Evolutionary conservation across 345 rosid genomes (phyloP), one percentile per base, ranked within the genome.

Genomic region (Sisymbrium irio): DNA sequence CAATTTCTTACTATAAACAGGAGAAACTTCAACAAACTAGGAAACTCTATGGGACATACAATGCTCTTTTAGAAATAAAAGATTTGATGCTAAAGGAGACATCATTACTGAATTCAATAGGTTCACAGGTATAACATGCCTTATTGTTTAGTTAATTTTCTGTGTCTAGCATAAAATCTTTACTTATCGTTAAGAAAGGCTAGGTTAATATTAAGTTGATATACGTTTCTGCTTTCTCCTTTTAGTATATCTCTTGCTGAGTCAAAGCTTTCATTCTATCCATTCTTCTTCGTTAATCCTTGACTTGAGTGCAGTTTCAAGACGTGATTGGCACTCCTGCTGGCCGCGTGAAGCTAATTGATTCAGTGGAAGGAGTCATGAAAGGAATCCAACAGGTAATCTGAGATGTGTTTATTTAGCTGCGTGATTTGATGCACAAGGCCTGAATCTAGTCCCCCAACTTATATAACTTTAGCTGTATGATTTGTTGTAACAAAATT

Each of bases 21-120:
- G 91, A 89, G 63, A 91, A 85, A 72, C 91, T 84, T 83, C 74
- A 78, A 76, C 89, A 88, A 73, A 94, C 98, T 40, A 80, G 85
- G 69, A 89, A 89, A 81, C 86, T 79, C 62, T 93, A 87, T 81
- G 90, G 89, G 37, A 89, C 96, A 18, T 91, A 88, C 76, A 91
- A 88, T 77, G 88, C 95, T 42, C 94, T 94, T 71, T 65, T 85
- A 80, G 96, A 88, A 74, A 88, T 85, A 65, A 94, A 93, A 78
- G 95, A 91, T 41, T 78, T 88, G 80, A 91, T 89, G 96, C 88
- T 85, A 44, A 94, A 94, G 78, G 96, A 94, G 81, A 88, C 82
- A 17, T 89, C 94, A 14, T 84, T 94, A 65, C 69, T 91, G 71
- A 88, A 87, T 76, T 94, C 96, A 13, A 85, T 91, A 65, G 86